phyloP scores from a whole-genome alignment of 805 yeast genomes.

The Tetrapisispora nanseiensis region DNA sequence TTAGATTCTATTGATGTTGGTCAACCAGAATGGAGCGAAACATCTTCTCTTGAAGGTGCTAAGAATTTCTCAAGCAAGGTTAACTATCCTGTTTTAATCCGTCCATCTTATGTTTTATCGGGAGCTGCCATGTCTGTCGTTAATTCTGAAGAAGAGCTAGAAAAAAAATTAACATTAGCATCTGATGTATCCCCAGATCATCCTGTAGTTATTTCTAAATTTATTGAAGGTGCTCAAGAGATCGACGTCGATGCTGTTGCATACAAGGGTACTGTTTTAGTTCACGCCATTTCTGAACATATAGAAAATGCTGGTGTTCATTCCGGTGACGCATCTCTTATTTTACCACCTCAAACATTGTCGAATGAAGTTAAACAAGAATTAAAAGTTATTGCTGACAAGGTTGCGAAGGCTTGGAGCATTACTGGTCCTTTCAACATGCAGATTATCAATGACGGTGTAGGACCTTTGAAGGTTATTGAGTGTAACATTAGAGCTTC shows the following conservation, averaged over 20 bases:
- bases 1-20: slow-evolving; percentile 87
- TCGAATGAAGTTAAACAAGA: slow-evolving; percentile 57
- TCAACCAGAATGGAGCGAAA: slow-evolving; percentile 97
- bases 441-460: slow-evolving; percentile 82
- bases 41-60: slow-evolving; percentile 79
- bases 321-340: slow-evolving; percentile 96
- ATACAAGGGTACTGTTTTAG: slow-evolving; percentile 71
- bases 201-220: slow-evolving; percentile 95
- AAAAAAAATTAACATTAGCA: slow-evolving; percentile 73
- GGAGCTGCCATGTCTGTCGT: slow-evolving; percentile 99
- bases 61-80: slow-evolving; percentile 75
- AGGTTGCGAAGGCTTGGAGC: slow-evolving; percentile 89
- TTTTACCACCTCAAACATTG: slow-evolving; percentile 82
- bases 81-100: slow-evolving; percentile 89
- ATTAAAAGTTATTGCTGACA: slow-evolving; percentile 80
- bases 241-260: slow-evolving; percentile 98
- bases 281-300: slow-evolving; percentile 95
- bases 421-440: slow-evolving; percentile 98
- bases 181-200: slow-evolving; percentile 90
- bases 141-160: slow-evolving; percentile 67
- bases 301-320: slow-evolving; percentile 98
- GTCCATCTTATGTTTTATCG: slow-evolving; percentile 93
- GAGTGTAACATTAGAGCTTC: slow-evolving; percentile 99
- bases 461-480: slow-evolving; percentile 78
- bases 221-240: slow-evolving; percentile 92